These are phyloP conservation scores for Solanum tacnaense DNA, from an alignment of 257 asterid species.

Conservation along the genomic window DNA sequence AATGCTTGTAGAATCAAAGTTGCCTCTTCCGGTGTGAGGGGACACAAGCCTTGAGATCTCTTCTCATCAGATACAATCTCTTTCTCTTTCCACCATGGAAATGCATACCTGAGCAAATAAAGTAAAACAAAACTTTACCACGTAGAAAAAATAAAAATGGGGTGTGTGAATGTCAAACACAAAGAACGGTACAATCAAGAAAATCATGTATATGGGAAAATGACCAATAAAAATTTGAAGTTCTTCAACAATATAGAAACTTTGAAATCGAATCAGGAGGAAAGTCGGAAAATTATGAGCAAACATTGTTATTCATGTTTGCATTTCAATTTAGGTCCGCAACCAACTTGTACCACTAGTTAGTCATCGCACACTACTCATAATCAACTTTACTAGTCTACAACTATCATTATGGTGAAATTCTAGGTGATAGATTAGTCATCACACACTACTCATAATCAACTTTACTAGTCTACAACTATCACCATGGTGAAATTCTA, in stretches of 20 bases:
- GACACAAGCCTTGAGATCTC: constrained; percentile 77
- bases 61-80: constrained; percentile 73
- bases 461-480: not conserved
- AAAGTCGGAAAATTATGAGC: not conserved
- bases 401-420: not conserved
- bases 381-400: not conserved
- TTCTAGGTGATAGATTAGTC: not conserved
- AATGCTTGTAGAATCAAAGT: constrained; percentile 68
- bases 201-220: not conserved
- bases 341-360: not conserved
- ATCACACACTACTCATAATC: not conserved
- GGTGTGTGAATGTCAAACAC: not conserved
- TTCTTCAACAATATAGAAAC: not conserved
- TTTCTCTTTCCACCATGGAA: constrained; percentile 96
- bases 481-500: not conserved
- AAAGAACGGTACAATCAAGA: not conserved
- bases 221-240: not conserved
- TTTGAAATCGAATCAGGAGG: not conserved
- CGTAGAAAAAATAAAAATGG: not conserved
- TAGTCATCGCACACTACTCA: not conserved
- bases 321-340: not conserved
- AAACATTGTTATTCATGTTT: not conserved
- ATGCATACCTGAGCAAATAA: constrained; percentile 54
- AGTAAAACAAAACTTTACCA: not conserved
- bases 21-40: constrained; percentile 88